Base-by-base conservation (phyloP, 208 protist genomes). In the Leishmania aethiopica region DNA sequence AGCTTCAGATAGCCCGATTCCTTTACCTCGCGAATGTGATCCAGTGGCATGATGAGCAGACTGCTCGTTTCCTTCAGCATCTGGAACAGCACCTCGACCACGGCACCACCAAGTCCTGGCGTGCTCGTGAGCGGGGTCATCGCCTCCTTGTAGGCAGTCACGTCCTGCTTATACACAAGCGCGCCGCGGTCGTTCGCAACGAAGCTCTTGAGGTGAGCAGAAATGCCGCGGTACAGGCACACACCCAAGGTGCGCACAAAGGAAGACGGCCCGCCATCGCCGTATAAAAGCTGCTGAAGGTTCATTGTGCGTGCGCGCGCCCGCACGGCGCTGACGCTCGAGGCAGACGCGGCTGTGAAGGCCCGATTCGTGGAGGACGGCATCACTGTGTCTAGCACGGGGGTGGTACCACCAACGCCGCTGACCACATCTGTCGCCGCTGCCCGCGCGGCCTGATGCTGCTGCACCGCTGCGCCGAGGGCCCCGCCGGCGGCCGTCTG, bases 101-200 rank as follows among this genome's bases (percentile, higher is more conserved):
- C 93, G 22, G 92, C 93, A 2, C 92, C 91, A 57, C 91, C 93
- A 45, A 96, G 92, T 0, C 92, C 93, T n/a, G 93, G 89, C 19
- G 89, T 91, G 45, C 80, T 86, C 17, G 88, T 93, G 66, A 97
- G 83, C 32, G 94, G 94, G 15, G 70, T 74, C 93, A 97, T 94
- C 22, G 91, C 89, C 84, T 96, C 93, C 85, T 91, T 93, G 85
- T 96, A 97, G 45, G 92, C 94, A 28, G 92, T 97, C 45, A 97
- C 93, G 70, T 97, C 94, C 71, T 96, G 94, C 85, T 97, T 97
- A 82, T 96, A 97, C 45, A 97, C 86, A 55, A 97, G 79, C 47
- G 92, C 92, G 6, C 94, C 94, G 32, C 90, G 86, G 74, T 96
- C 92, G 59, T 92, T 96, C 49, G 88, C 92, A 8, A 70, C 66